Conservation (phyloP, 495 filamentous ascomycete species). For the Hypoxylon perforatum region DNA sequence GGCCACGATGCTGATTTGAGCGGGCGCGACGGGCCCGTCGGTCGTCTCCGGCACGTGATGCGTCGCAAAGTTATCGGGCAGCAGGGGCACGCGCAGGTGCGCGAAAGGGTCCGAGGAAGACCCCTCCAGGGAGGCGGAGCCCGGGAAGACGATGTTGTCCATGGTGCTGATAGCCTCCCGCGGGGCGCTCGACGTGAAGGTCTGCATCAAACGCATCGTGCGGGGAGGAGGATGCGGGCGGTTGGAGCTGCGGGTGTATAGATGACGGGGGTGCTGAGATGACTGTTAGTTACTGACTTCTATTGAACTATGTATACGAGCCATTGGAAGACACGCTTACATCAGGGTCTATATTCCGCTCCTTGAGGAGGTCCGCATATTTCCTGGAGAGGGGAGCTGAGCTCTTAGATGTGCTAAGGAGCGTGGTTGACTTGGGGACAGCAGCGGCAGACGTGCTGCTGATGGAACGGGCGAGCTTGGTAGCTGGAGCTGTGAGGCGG, state of each 20-base stretch:
- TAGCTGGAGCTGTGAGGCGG: slow-evolving; percentile 48
- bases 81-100: slow-evolving; percentile 56
- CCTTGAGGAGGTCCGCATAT: slow-evolving; percentile 49
- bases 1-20: slow-evolving; percentile 57
- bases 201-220: slow-evolving; percentile 61
- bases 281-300: slow-evolving; percentile 35
- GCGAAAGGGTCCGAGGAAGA: slow-evolving; percentile 48
- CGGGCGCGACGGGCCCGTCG: slow-evolving; percentile 48
- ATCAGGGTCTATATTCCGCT: slow-evolving; percentile 47
- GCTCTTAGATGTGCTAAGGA: slow-evolving; percentile 49
- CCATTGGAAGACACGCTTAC: slow-evolving; percentile 40
- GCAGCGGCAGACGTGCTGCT: slow-evolving; percentile 51
- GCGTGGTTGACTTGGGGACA: slow-evolving; percentile 47
- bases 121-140: slow-evolving; percentile 32
- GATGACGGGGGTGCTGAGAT: slow-evolving; percentile 41
- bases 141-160: slow-evolving; percentile 56
- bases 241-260: slow-evolving; percentile 48
- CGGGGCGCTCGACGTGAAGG: slow-evolving; percentile 57
- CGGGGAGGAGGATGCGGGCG: slow-evolving; percentile 47
- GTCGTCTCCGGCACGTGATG: slow-evolving; percentile 42
- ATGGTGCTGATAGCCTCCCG: slow-evolving; percentile 44
- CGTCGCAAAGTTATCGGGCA: slow-evolving; percentile 55
- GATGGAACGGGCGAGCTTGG: slow-evolving; percentile 58
- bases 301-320: not conserved
- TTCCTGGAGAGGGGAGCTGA: slow-evolving; percentile 46